Percentiles rank a stretch among this genome's conserved stretches.
Evolutionary conservation across 495 filamentous ascomycete species (phyloP).

Genomic region (Parathielavia hyrcaniae): DNA sequence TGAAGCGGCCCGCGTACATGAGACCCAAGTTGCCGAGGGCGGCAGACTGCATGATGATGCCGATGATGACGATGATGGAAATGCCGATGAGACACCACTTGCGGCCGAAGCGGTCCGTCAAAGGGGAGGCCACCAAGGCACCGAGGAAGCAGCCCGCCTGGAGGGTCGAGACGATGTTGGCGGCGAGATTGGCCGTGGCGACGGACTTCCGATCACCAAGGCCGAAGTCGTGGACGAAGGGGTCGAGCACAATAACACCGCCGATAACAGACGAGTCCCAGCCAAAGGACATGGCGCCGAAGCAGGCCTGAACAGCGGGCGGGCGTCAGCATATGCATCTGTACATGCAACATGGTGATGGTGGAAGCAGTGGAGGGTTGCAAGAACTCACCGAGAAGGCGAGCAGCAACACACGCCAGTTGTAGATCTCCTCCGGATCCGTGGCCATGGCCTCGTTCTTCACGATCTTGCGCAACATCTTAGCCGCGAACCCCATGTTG

Average conservation of each 20-base stretch:
- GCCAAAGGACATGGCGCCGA: slow-evolving; percentile 69
- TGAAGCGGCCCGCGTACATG: slow-evolving; percentile 57
- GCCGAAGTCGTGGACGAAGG: slow-evolving; percentile 42
- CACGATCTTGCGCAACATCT: slow-evolving; percentile 57
- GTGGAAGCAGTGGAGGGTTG: not conserved
- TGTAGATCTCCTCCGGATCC: slow-evolving; percentile 71
- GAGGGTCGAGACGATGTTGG: slow-evolving; percentile 51
- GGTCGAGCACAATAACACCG: slow-evolving; percentile 52
- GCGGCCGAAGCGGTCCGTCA: slow-evolving; percentile 43
- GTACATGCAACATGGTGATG: too few relatives aligned
- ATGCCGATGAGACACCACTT: slow-evolving; percentile 53
- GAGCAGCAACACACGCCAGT: slow-evolving; percentile 65
- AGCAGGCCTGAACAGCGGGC: slow-evolving; percentile 50
- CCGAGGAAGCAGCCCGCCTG: slow-evolving; percentile 52
- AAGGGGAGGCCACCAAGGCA: slow-evolving; percentile 31
- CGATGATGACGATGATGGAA: slow-evolving; percentile 49
- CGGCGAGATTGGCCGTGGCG: slow-evolving; percentile 35
- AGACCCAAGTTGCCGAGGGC: slow-evolving; percentile 46
- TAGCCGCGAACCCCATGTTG: slow-evolving; percentile 27
- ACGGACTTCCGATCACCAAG: slow-evolving; percentile 26
- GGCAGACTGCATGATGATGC: slow-evolving; percentile 51
- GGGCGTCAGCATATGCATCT: not conserved
- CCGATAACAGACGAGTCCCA: slow-evolving; percentile 62
- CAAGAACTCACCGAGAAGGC: slow-evolving; percentile 55
- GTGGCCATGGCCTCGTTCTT: slow-evolving; percentile 73